Evolutionary conservation across 2,329 filamentous ascomycete species (phyloP).

Genomic region (Chrysoporthe deuterocubensis): DNA sequence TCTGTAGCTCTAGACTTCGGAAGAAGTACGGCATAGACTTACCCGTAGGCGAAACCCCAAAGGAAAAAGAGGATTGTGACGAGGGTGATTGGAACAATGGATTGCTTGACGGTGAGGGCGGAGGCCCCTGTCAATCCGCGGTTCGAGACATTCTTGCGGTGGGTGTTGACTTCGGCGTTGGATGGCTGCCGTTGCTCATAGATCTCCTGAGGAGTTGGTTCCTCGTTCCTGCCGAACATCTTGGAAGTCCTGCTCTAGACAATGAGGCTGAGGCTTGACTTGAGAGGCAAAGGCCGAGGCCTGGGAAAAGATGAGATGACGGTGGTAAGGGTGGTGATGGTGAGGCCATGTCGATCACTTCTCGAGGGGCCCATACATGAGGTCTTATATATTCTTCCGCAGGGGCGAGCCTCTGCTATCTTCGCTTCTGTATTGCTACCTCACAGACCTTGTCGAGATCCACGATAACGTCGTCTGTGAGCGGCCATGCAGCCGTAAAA

Average conservation of each 20-base stretch:
- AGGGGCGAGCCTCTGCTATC: neutral
- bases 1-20: too few species aligned
- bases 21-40: too few species aligned
- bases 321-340: conserved; percentile 13
- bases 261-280: neutral
- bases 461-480: neutral
- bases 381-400: conserved; percentile 13
- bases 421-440: neutral
- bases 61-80: conserved; percentile 56
- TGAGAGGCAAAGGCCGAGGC: too few species aligned
- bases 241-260: neutral
- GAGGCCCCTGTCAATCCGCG: conserved; percentile 33
- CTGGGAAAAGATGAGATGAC: neutral
- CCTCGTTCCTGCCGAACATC: conserved; percentile 33
- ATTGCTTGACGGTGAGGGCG: conserved; percentile 27
- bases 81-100: conserved; percentile 41
- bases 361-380: neutral
- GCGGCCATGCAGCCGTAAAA: conserved; percentile 11
- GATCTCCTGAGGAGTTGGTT: conserved; percentile 31
- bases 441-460: neutral
- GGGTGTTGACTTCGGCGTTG: conserved; percentile 30
- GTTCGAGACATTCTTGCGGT: conserved; percentile 31
- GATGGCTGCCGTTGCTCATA: conserved; percentile 30
- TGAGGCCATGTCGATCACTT: neutral
- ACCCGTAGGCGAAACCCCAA: conserved; percentile 49